Evolutionary conservation across 1,284 basidiomycete species (phyloP).

Genomic region (Malassezia caprae): DNA sequence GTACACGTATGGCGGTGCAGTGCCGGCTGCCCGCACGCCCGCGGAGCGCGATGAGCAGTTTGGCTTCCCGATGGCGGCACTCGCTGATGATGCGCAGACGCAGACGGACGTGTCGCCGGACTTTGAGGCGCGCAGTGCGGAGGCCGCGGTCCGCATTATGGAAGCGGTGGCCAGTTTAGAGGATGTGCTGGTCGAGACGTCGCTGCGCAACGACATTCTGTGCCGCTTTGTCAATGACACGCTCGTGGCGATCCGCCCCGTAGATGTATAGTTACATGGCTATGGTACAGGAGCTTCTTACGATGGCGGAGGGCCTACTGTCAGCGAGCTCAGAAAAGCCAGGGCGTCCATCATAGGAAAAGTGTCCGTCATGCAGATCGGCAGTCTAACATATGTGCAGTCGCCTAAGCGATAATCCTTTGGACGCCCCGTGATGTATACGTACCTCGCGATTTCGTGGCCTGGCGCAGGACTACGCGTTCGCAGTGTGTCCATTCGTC

Average conservation of each 20-base stretch:
- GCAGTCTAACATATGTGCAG: conserved; percentile 21
- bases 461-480: conserved; percentile 27
- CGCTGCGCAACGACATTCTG: conserved; percentile 39
- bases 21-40: conserved; percentile 1
- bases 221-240: conserved; percentile 38
- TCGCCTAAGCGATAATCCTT: conserved; percentile 15
- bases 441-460: not conserved
- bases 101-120: not conserved
- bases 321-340: not conserved
- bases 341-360: conserved; percentile 10
- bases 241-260: conserved; percentile 27
- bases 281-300: not conserved
- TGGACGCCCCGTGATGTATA: not conserved
- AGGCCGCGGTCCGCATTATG: conserved; percentile 29
- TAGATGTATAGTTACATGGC: conserved; percentile 1
- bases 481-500: conserved; percentile 34
- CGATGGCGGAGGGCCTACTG: not conserved
- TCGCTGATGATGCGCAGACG: conserved; percentile 1
- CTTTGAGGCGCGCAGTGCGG: conserved; percentile 12
- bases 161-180: conserved; percentile 31
- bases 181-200: conserved; percentile 28
- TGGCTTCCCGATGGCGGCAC: conserved; percentile 29
- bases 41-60: conserved; percentile 33
- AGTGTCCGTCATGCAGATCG: conserved; percentile 9
- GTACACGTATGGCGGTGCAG: conserved; percentile 10